phyloP scores from a whole-genome alignment of 495 filamentous ascomycete species.

The Daldinia vernicosa region DNA sequence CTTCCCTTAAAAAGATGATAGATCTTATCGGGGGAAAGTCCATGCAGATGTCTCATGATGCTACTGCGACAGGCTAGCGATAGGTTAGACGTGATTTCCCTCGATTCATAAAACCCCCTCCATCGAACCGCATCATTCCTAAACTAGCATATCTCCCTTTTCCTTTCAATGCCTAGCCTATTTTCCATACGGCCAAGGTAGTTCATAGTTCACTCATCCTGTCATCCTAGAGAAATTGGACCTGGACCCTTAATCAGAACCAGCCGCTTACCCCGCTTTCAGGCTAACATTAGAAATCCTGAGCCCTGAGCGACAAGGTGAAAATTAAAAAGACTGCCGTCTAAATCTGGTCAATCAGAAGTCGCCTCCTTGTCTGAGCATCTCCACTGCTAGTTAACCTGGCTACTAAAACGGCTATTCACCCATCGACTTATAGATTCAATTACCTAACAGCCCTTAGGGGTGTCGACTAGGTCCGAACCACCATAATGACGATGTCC shows the following conservation, averaged over 20 bases:
- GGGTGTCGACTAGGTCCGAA: slow-evolving; percentile 3
- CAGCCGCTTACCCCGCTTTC: slow-evolving; percentile 34
- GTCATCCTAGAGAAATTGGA: not conserved
- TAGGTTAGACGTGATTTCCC: not conserved
- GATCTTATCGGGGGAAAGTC: slow-evolving; percentile 34
- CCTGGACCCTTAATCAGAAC: not conserved
- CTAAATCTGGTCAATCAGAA: slow-evolving; percentile 37
- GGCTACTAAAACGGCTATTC: slow-evolving; percentile 17
- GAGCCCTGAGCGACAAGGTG: not conserved
- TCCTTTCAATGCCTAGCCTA: slow-evolving; percentile 13
- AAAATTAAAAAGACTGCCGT: not conserved
- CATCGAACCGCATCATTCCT: slow-evolving; percentile 25
- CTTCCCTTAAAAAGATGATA: no score
- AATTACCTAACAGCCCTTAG: slow-evolving; percentile 38
- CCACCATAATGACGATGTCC: slow-evolving; percentile 35
- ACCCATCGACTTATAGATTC: slow-evolving; percentile 20
- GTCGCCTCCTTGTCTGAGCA: slow-evolving; percentile 23
- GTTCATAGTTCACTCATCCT: no score
- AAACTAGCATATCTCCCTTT: slow-evolving; percentile 29
- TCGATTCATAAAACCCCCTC: slow-evolving; percentile 27
- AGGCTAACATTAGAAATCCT: not conserved
- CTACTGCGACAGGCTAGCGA: not conserved
- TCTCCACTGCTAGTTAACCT: slow-evolving; percentile 34
- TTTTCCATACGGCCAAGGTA: not conserved
- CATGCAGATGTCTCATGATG: slow-evolving; percentile 41